Evolutionary conservation across 495 filamentous ascomycete genomes (phyloP).

Genomic region (Durotheca rogersii): DNA sequence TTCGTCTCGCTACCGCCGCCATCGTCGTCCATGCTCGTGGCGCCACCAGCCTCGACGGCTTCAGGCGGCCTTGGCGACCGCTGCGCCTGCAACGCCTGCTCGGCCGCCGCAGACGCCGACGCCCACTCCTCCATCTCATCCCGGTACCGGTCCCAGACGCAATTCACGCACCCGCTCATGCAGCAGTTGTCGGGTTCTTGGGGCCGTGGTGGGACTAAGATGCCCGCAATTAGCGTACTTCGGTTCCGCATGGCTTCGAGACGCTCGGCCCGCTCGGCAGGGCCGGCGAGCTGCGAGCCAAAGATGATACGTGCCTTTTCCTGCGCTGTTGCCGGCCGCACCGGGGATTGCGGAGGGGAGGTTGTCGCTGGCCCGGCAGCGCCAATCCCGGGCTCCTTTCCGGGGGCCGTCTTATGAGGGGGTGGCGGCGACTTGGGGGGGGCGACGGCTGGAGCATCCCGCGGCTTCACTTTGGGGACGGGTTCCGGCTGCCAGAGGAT

Average conservation of each 20-base stretch:
- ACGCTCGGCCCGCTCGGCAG: constrained; percentile 62
- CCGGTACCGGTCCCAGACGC: constrained; percentile 89
- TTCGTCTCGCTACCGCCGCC: constrained; percentile 71
- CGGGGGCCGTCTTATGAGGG: constrained; percentile 25
- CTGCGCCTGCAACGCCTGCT: constrained; percentile 40
- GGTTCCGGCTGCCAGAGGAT: constrained; percentile 46
- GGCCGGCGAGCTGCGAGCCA: constrained; percentile 67
- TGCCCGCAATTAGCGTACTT: constrained; percentile 68
- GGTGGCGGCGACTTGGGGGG: constrained; percentile 37
- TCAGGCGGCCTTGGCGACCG: constrained; percentile 1
- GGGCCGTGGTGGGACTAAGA: constrained; percentile 78
- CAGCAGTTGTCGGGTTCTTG: constrained; percentile 97
- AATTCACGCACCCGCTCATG: constrained; percentile 97
- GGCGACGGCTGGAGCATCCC: constrained; percentile 40
- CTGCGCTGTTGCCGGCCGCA: constrained; percentile 42
- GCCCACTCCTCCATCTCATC: constrained; percentile 93
- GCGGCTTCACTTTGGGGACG: constrained; percentile 39
- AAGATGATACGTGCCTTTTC: constrained; percentile 72
- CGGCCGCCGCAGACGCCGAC: constrained; percentile 56
- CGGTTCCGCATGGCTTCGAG: constrained; percentile 55
- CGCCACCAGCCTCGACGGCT: constrained; percentile 16
- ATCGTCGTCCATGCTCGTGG: constrained; percentile 74
- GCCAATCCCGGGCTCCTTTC: constrained; percentile 30
- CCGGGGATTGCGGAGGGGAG: constrained; percentile 30
- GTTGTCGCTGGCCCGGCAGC: constrained; percentile 5